Evolutionary conservation across 78 protist genomes (phyloP), one percentile per base, ranked within the genome.

Genomic region (slime mould (Dictyostelium discoideum)): DNA sequence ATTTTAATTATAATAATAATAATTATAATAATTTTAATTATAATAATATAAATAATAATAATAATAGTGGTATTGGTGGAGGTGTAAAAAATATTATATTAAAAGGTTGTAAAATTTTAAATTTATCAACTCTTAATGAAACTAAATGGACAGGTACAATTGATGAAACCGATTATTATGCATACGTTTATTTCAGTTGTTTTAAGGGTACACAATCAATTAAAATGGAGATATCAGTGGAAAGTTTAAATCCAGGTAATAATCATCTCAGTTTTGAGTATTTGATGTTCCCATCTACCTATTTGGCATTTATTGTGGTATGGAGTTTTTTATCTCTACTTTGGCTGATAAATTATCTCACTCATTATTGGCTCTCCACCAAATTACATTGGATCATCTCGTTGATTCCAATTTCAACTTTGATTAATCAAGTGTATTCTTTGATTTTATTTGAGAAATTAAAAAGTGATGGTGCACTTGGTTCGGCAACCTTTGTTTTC

Each of bases 401-500:
- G n/a, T 81, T 89, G 22, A 65, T 69, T 6, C 94, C 94, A 79
- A 44, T 89, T 6, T 63, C 87, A 81, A 89, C 67, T 48, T 42
- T 89, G 20, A 20, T 50, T 1, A 22, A 80, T 60, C 67, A 81
- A 6, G 54, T 57, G 14, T 89, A 81, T 22, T 42, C 39, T 32
- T 69, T 37, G n/a, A 73, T 85, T 0, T 89, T 48, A 44, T 89
- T 54, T 46, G 10, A n/a, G 3, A 60, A 72, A 48, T 29, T 81
- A 4, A 84, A 69, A 29, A 32, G 3, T 9, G 46, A 81, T 69
- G 94, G 94, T 26, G 81, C 50, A 3, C 22, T 69, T 81, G 83
- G 87, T 29, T 13, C 67, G 16, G 94, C 26, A 0, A 82, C 73
- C 0, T 5, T 48, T 11, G 54, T 89, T 6, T 24, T 89, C 37